Percentiles rank a stretch among this genome's conserved stretches.
phyloP scores from a whole-genome alignment of 208 protist species.

The Crithidia acanthocephali region DNA sequence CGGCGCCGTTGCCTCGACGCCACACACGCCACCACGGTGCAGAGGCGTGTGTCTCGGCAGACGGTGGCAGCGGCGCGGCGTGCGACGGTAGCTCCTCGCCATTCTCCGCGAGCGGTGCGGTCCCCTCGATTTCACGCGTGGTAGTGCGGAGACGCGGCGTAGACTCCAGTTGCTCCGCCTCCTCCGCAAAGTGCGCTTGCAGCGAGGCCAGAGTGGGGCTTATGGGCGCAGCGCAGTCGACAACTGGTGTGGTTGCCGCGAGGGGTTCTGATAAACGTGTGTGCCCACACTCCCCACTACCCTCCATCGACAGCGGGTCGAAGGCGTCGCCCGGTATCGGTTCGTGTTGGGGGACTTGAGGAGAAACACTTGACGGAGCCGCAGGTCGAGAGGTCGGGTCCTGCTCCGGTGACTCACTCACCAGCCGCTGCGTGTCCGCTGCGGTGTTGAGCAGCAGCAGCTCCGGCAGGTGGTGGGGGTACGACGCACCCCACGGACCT shows the following conservation, averaged over 20 bases:
- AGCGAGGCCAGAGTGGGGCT: conserved; percentile 10
- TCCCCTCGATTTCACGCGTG: background rate
- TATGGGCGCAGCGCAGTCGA: background rate
- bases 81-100: no score
- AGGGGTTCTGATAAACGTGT: no score
- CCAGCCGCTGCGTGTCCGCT: conserved; percentile 29
- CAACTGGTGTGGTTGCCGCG: background rate
- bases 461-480: background rate
- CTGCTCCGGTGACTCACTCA: conserved; percentile 12
- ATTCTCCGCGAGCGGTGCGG: no score
- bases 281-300: no score
- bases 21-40: conserved; percentile 7
- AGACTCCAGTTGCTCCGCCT: conserved; percentile 16
- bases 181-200: conserved; percentile 2
- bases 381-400: background rate
- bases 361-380: no score
- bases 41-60: no score
- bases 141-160: conserved; percentile 23
- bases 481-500: background rate
- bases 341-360: no score
- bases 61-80: no score
- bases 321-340: no score
- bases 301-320: no score
- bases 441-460: background rate
- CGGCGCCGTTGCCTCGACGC: conserved; percentile 15